These are phyloP conservation scores for Volvox carteri DNA, from an alignment of 163 green algal genomes.

Conservation along the genomic window DNA sequence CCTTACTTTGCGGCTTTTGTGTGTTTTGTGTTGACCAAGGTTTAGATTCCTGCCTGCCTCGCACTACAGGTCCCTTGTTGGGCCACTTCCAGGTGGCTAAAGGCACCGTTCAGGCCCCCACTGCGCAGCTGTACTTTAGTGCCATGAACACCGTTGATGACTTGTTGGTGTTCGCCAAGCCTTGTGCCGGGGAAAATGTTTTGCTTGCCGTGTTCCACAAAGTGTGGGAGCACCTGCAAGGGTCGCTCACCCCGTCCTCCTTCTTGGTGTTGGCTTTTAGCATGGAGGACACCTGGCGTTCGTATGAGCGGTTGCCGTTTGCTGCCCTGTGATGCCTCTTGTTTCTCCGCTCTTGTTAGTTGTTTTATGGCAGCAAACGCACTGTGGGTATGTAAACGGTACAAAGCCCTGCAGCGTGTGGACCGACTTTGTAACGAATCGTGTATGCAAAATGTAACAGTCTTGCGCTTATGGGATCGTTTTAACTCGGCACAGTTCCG, in stretches of 20 bases:
- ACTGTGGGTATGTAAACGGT: no score
- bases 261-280: background rate
- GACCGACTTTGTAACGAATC: no score
- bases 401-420: no score
- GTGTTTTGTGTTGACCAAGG: background rate
- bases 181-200: background rate
- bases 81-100: background rate
- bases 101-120: background rate
- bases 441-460: no score
- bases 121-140: conserved; percentile 26
- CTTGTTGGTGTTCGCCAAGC: background rate
- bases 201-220: background rate
- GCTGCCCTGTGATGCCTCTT: no score
- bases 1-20: conserved; percentile 27
- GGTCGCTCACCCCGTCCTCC: background rate
- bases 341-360: no score
- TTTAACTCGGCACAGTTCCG: no score
- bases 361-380: no score
- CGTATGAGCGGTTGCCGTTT: background rate
- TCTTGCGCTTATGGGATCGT: no score
- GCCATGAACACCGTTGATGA: conserved; percentile 37
- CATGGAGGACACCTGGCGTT: background rate
- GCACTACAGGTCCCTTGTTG: background rate
- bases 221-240: conserved; percentile 24
- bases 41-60: background rate